phyloP scores from a whole-genome alignment of 345 rosid genomes.

The Salix suchowensis region DNA sequence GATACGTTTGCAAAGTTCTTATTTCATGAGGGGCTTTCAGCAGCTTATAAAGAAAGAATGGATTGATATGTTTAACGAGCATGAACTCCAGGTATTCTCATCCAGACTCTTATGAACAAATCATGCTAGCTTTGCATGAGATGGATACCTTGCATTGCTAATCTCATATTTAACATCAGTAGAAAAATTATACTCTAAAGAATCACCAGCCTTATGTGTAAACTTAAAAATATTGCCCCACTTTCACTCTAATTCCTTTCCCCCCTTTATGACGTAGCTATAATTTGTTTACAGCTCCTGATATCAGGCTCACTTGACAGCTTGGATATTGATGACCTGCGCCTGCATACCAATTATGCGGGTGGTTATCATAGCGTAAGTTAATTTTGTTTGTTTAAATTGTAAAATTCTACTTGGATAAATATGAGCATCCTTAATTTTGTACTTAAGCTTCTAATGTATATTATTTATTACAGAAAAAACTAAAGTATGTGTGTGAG shows the following conservation, averaged over 20 bases:
- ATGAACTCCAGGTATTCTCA: slow-evolving; percentile 82
- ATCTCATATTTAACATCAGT: not conserved
- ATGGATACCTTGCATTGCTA: not conserved
- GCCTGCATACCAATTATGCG: slow-evolving; percentile 66
- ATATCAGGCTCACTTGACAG: slow-evolving; percentile 96
- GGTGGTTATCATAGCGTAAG: slow-evolving; percentile 89
- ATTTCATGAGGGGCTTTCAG: slow-evolving; percentile 93
- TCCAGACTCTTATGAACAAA: not conserved
- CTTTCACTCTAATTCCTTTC: not conserved
- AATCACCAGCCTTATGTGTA: not conserved
- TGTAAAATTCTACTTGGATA: not conserved
- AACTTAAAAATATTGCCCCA: not conserved
- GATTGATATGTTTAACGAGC: slow-evolving; percentile 97
- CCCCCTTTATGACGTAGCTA: slow-evolving; percentile 1
- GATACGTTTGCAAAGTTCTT: slow-evolving; percentile 93
- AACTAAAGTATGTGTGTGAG: not conserved
- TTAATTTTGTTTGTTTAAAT: not conserved
- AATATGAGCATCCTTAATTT: not conserved
- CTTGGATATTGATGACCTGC: slow-evolving; percentile 93
- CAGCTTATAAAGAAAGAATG: slow-evolving; percentile 90
- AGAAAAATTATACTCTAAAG: not conserved
- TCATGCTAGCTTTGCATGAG: not conserved
- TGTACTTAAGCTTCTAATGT: not conserved
- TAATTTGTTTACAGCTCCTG: slow-evolving; percentile 60
- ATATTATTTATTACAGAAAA: not conserved